Evolutionary conservation across 1,284 basidiomycete species (phyloP).

Genomic region (Ceratobasidium sp.): DNA sequence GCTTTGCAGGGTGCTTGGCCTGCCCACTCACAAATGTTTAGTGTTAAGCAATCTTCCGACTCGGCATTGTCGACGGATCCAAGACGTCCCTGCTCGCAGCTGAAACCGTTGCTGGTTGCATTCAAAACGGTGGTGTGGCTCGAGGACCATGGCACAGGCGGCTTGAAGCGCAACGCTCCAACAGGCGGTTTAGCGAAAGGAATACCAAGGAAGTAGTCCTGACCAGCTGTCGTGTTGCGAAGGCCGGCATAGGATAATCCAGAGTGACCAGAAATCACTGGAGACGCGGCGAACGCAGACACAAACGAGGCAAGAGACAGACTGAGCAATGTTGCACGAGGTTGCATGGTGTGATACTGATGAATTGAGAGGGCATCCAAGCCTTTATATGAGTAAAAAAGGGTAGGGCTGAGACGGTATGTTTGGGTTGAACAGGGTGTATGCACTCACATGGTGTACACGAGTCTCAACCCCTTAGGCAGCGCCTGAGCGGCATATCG

Average conservation of each 20-base stretch:
- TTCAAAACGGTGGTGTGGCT: background rate
- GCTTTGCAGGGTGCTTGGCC: constrained; percentile 47
- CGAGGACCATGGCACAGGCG: constrained; percentile 21
- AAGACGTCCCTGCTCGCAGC: background rate
- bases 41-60: constrained; percentile 41
- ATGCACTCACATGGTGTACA: too few relatives aligned
- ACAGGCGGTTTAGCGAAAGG: constrained; percentile 42
- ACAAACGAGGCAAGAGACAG: background rate
- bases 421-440: too few relatives aligned
- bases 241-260: constrained; percentile 24
- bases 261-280: constrained; percentile 7
- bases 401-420: too few relatives aligned
- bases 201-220: constrained; percentile 43
- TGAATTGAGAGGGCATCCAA: too few relatives aligned
- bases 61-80: constrained; percentile 1
- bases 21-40: constrained; percentile 47
- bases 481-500: too few relatives aligned
- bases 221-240: constrained; percentile 7
- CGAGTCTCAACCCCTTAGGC: too few relatives aligned
- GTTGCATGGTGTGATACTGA: too few relatives aligned
- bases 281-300: background rate
- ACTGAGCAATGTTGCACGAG: too few relatives aligned
- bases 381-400: too few relatives aligned
- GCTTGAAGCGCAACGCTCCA: constrained; percentile 33
- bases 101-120: constrained; percentile 15